These are phyloP conservation scores for Chenopodium suecicum DNA, from an alignment of 148 eudicot genomes.

Conservation along the genomic window DNA sequence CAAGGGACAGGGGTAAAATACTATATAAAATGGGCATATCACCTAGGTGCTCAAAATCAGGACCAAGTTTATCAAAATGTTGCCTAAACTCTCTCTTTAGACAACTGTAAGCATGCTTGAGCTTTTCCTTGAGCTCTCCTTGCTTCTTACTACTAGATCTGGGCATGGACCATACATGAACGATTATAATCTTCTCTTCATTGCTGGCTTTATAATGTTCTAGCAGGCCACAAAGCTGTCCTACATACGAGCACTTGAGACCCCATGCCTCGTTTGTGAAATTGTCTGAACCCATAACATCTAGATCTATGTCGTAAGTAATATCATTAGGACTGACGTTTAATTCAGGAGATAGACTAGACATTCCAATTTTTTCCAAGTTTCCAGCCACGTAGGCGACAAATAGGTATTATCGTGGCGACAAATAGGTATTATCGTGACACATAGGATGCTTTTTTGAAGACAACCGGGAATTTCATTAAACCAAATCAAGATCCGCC, in stretches of 20 bases:
- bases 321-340: conserved; percentile 27
- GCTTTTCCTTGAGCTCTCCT: conserved; percentile 86
- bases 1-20: too few species aligned
- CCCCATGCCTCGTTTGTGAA: conserved; percentile 71
- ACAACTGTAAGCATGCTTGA: conserved; percentile 68
- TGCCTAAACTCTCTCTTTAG: conserved; percentile 74
- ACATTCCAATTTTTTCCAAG: too few species aligned
- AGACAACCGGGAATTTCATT: too few species aligned
- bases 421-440: too few species aligned
- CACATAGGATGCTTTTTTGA: too few species aligned
- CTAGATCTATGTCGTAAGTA: conserved; percentile 59
- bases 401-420: too few species aligned
- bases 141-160: conserved; percentile 56
- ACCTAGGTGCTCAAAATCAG: conserved; percentile 35
- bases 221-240: conserved; percentile 59
- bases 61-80: conserved; percentile 50
- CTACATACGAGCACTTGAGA: conserved; percentile 69
- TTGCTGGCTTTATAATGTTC: conserved; percentile 76
- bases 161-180: conserved; percentile 92
- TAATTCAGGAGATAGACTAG: conserved; percentile 26
- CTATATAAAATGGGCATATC: background rate
- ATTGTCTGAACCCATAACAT: conserved; percentile 46
- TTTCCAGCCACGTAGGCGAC: too few species aligned
- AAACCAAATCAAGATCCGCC: too few species aligned
- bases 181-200: conserved; percentile 87